A percentile compares a stretch with the other conserved stretches of the same genome.
Evolutionary conservation across 352 stramenopile species (phyloP).

Genomic region (Blastocystis sp.): DNA sequence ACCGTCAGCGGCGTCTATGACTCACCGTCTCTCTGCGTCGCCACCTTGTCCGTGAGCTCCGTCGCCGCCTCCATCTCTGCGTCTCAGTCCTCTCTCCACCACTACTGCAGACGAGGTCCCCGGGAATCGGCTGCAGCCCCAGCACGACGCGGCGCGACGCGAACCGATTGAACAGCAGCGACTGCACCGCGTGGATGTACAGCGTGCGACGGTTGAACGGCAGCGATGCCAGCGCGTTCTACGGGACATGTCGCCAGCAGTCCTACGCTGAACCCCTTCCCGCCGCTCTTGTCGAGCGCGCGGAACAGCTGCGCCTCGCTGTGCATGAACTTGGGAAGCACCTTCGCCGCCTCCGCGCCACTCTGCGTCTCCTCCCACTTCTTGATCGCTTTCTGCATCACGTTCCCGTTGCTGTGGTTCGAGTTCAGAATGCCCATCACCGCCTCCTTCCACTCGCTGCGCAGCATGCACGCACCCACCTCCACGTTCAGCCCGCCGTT

Average conservation of each 20-base stretch:
- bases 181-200: conserved; percentile 24
- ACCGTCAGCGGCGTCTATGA: not conserved
- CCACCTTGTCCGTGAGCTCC: conserved; percentile 11
- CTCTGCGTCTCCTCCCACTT: not conserved
- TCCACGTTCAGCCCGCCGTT: conserved; percentile 40
- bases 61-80: not conserved
- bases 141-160: not conserved
- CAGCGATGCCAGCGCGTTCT: conserved; percentile 41
- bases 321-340: not conserved
- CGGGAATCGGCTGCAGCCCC: not conserved
- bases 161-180: conserved; percentile 18
- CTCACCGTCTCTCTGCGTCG: not conserved
- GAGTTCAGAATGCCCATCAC: not conserved
- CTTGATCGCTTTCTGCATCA: not conserved
- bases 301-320: conserved; percentile 12
- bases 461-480: not conserved
- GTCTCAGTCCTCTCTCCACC: not conserved
- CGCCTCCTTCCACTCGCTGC: conserved; percentile 5
- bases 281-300: conserved; percentile 22
- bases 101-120: conserved; percentile 1
- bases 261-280: conserved; percentile 34
- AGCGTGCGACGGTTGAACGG: conserved; percentile 9
- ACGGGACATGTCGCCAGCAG: not conserved
- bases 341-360: conserved; percentile 3
- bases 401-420: conserved; percentile 16